Conservation (phyloP, 352 stramenopile genomes). For the Pythium diclinum region DNA sequence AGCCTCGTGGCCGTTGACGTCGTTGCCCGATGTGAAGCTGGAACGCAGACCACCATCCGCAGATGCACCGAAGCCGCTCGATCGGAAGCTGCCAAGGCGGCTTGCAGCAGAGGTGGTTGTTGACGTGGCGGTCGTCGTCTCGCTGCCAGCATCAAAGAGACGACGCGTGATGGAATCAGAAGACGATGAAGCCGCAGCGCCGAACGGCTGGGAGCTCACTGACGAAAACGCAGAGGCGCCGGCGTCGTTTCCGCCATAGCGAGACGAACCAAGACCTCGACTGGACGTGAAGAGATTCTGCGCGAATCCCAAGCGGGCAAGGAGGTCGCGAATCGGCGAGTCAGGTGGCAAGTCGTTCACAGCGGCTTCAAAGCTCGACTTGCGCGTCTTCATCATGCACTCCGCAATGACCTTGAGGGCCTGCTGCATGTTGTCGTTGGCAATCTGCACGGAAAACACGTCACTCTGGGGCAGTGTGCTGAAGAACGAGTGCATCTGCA, state of each 20-base stretch:
- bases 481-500: constrained; percentile 88
- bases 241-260: constrained; percentile 24
- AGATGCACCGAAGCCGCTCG: constrained; percentile 18
- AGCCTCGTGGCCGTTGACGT: constrained; percentile 25
- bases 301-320: constrained; percentile 39
- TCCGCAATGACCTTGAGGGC: constrained; percentile 66
- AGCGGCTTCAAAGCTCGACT: constrained; percentile 49
- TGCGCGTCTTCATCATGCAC: constrained; percentile 50
- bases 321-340: constrained; percentile 29
- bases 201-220: constrained; percentile 14
- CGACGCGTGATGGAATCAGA: constrained; percentile 43
- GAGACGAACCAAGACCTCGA: constrained; percentile 19
- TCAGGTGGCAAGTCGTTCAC: constrained; percentile 40
- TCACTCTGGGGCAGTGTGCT: constrained; percentile 63
- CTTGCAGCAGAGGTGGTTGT: background rate
- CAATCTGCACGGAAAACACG: constrained; percentile 66
- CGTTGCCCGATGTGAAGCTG: constrained; percentile 50
- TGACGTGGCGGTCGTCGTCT: background rate
- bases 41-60: constrained; percentile 28
- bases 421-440: constrained; percentile 73
- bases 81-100: constrained; percentile 28
- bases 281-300: constrained; percentile 23
- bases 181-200: background rate
- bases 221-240: constrained; percentile 14
- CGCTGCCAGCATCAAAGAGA: constrained; percentile 42